Evolutionary conservation across 768 basidiomycete species (phyloP).

Genomic region (Chalciporus pseudorubinellus): DNA sequence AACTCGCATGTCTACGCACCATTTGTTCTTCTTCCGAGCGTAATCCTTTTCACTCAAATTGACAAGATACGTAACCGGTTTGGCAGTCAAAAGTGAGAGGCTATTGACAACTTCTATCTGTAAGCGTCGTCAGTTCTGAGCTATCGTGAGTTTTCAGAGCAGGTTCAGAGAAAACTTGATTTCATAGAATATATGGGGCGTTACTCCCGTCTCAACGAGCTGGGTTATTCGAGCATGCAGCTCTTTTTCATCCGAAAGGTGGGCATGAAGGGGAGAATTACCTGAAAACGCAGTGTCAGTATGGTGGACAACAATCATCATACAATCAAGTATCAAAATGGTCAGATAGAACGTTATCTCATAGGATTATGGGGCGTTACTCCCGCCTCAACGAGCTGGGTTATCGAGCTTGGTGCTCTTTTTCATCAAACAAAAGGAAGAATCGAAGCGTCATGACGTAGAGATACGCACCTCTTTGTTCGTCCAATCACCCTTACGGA

Average conservation of each 20-base stretch:
- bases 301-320: background rate
- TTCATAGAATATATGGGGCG: conserved; percentile 52
- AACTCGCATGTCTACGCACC: conserved; percentile 42
- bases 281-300: conserved; percentile 18
- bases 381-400: conserved; percentile 96
- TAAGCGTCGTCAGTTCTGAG: conserved; percentile 12
- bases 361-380: conserved; percentile 80
- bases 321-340: conserved; percentile 4
- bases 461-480: conserved; percentile 84
- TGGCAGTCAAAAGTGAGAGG: conserved; percentile 90
- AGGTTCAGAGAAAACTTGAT: conserved; percentile 2
- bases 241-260: conserved; percentile 61
- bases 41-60: conserved; percentile 96
- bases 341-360: conserved; percentile 59
- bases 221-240: conserved; percentile 75
- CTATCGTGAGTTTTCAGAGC: background rate
- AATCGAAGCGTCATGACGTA: conserved; percentile 1
- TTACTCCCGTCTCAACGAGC: conserved; percentile 87
- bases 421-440: conserved; percentile 51
- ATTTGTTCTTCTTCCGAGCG: conserved; percentile 98
- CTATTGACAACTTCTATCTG: conserved; percentile 90
- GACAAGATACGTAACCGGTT: conserved; percentile 96
- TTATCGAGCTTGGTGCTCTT: conserved; percentile 83
- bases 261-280: conserved; percentile 11
- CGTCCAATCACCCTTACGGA: conserved; percentile 90